Percentiles rank a stretch among this genome's conserved stretches.
Evolutionary conservation across 192 early-diverging fungal genomes (phyloP).

Genomic region (Coemansia sp.): DNA sequence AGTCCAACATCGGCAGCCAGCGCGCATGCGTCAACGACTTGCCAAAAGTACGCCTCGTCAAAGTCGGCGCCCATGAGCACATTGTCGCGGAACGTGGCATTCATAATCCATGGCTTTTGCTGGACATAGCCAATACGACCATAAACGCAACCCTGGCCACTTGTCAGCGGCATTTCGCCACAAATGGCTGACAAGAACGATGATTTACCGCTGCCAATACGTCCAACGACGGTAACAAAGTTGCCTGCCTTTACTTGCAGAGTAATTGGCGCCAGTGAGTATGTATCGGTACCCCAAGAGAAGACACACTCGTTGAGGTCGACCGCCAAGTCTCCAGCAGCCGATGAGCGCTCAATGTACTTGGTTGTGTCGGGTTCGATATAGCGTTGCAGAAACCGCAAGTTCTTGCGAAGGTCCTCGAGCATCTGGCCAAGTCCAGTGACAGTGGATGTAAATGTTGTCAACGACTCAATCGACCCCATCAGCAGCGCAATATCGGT

Average conservation of each 20-base stretch:
- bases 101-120: no score
- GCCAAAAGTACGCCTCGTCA: no score
- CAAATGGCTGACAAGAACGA: slow-evolving; percentile 61
- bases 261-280: no score
- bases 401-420: slow-evolving; percentile 8
- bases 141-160: slow-evolving; percentile 68
- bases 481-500: slow-evolving; percentile 24
- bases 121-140: slow-evolving; percentile 51
- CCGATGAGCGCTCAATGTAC: slow-evolving; percentile 17
- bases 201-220: no score
- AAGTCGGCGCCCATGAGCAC: no score
- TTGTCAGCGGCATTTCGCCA: slow-evolving; percentile 80
- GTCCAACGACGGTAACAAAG: no score
- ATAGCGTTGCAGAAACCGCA: slow-evolving; percentile 15
- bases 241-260: no score
- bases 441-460: slow-evolving; percentile 9
- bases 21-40: no score
- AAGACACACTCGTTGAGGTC: no score
- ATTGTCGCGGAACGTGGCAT: no score
- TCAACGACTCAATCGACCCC: slow-evolving; percentile 30
- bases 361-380: neutral
- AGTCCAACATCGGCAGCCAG: no score
- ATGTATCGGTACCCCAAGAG: no score
- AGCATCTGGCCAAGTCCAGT: slow-evolving; percentile 1
- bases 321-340: slow-evolving; percentile 79